phyloP scores from a whole-genome alignment of 2,329 filamentous ascomycete genomes.

The Microascus cirrosus region DNA sequence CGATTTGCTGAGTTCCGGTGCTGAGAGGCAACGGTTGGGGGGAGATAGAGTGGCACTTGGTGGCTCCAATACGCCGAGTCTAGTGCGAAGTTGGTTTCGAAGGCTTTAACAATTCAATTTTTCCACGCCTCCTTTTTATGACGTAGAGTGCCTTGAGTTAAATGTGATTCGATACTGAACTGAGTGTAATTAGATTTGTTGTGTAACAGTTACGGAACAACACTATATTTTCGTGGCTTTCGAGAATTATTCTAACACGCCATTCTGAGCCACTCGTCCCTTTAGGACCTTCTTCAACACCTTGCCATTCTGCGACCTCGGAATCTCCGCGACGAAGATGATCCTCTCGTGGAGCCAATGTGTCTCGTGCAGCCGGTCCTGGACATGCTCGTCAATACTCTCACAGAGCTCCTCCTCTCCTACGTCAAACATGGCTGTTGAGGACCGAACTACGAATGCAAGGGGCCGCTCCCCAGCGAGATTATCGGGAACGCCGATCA shows the following conservation, averaged over 20 bases:
- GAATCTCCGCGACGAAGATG: conserved; percentile 44
- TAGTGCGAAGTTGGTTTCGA: no score
- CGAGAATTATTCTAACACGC: neutral
- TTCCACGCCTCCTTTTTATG: no score
- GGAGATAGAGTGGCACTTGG: neutral
- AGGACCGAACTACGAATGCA: conserved; percentile 51
- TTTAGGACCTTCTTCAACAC: conserved; percentile 50
- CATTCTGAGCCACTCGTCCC: conserved; percentile 14
- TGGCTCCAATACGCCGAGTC: no score
- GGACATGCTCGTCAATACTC: conserved; percentile 38
- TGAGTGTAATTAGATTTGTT: no score
- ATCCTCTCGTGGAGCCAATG: conserved; percentile 44
- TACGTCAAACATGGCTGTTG: neutral
- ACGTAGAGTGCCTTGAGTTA: no score
- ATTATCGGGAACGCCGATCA: conserved; percentile 59
- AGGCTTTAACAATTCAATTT: no score
- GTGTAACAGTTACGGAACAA: neutral
- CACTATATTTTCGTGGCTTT: no score
- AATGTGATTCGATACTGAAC: no score
- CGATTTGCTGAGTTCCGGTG: neutral
- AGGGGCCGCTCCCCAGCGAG: conserved; percentile 54
- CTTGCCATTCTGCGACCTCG: conserved; percentile 56
- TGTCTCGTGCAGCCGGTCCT: conserved; percentile 44
- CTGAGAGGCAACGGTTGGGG: no score
- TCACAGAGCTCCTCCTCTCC: conserved; percentile 20